These are phyloP conservation scores for Lojkania enalia DNA, from an alignment of 2,329 filamentous ascomycete species.

Conservation along the genomic window DNA sequence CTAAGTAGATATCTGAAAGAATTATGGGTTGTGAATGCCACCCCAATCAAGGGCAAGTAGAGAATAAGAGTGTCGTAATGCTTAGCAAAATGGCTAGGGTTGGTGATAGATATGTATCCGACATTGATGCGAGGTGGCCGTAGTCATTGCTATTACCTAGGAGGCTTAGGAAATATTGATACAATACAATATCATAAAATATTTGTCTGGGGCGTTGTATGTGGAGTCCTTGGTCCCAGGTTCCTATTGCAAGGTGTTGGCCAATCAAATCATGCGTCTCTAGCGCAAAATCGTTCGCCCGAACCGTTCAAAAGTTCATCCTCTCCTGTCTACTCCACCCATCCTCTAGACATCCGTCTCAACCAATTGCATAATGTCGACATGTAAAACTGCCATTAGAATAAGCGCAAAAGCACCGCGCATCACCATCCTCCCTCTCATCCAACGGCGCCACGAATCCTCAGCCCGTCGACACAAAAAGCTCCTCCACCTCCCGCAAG, in stretches of 20 bases:
- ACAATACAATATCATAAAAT: no score
- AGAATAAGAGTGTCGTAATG: no score
- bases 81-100: no score
- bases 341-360: slow-evolving; percentile 12
- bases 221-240: no score
- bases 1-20: no score
- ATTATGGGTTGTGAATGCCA: no score
- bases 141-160: no score
- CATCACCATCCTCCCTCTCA: slow-evolving; percentile 26
- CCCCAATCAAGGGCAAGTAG: no score
- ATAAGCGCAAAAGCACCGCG: slow-evolving; percentile 20
- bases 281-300: slow-evolving; percentile 28
- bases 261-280: slow-evolving; percentile 12
- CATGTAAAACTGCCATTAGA: slow-evolving; percentile 35
- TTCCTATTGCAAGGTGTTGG: slow-evolving; percentile 10
- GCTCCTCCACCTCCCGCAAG: slow-evolving; percentile 50
- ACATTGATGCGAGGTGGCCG: no score
- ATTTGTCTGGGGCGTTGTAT: no score
- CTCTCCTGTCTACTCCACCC: slow-evolving; percentile 20
- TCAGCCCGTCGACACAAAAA: slow-evolving; percentile 52
- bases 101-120: no score
- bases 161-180: no score
- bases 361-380: slow-evolving; percentile 35
- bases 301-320: slow-evolving; percentile 12
- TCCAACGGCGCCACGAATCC: slow-evolving; percentile 48